Evolutionary conservation across 2,329 filamentous ascomycete genomes (phyloP), one percentile per base, ranked within the genome.

Genomic region (Nannizzia gypsea): DNA sequence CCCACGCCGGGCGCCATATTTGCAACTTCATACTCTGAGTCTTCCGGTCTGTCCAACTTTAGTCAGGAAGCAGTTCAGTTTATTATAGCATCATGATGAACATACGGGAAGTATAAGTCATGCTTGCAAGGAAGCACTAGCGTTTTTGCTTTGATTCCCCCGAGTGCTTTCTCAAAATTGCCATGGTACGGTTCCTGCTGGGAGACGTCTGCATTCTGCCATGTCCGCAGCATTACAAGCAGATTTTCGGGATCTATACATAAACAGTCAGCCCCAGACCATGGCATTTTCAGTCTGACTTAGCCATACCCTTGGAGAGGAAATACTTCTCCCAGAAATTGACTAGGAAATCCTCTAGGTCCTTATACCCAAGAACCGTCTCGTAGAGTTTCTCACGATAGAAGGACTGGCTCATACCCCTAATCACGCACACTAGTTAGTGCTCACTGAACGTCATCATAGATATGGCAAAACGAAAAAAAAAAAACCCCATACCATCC

Each of bases 251-350:
- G 87, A 64, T 90, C 85, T 78, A 65, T 1, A 46, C 22, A 11
- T 6, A 13, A 46, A 34, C 6, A 4, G 28, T 56, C 15, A 55
- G 11, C 24, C 46, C 22, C 20, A n/a, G 20, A 15, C 20, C 2
- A 20, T 24, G 24, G 34, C 13, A 8, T 46, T 2, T 22, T 17
- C 24, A n/a, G 36, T 42, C 26, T 34, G 36, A 17, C 15, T 36
- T 22, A 2, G 5, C 13, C 3, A 38, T 63, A 79, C 80, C 80
- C 74, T 89, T 90, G 0, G 80, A 82, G 17, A 85, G 74, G 3
- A 85, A 86, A 86, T 87, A 90, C 0, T 74, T 74, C 69, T 91
- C 88, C 87, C 89, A 92, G 67, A 89, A 90, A 11, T 79, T 82
- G 5, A 82, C 74, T 78, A 92, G 81, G 63, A 90, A 92, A 58